Evolutionary conservation across 495 filamentous ascomycete genomes (phyloP), one percentile per base, ranked within the genome.

Genomic region (Aspergillus mulundensis): DNA sequence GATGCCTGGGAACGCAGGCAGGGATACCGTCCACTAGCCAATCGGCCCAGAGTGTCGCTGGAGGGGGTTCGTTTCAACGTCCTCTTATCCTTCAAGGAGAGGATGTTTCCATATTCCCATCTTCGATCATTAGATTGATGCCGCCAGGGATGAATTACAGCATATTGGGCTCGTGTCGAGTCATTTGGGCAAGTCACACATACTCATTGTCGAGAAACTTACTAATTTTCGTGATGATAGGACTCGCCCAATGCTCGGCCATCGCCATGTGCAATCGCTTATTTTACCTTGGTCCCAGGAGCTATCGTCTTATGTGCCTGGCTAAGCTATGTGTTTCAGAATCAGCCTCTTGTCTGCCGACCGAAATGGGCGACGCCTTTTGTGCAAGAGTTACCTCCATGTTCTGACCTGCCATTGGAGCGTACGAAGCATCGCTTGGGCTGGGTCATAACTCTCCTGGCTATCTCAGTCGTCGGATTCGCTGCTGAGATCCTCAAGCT

Each of bases 361-460:
- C 81, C 83, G 16, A 65, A 59, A 66, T 86, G 81, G 81, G 73
- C 74, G 3, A 62, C 56, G 34, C 64, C 75, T 7, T 84, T 84
- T 52, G 63, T 82, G 12, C 55, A 56, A 4, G 68, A 78, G 57
- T 67, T 80, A 45, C 64, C 68, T 21, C 68, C 70, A 52, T 53
- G 47, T 21, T 54, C 61, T 36, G 70, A 77, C 7, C 43, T 74
- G 6, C 53, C 52, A n/a, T 23, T 57, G 34, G 65, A 64, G 11
- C 54, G 34, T 7, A 60, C 65, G n/a, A 66, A 61, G 24, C 61
- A 63, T 16, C 59, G 64, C 19, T 57, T 72, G 39, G 54, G 62
- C 24, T 69, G 70, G 60, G 71, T 74, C 14, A 58, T 64, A 12
- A 24, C 58, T 21, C 68, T 85, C 14, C 66, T 84, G 24, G 50